Base-by-base conservation (phyloP, 306 rosid genomes). In the Quercus agrifolia region DNA sequence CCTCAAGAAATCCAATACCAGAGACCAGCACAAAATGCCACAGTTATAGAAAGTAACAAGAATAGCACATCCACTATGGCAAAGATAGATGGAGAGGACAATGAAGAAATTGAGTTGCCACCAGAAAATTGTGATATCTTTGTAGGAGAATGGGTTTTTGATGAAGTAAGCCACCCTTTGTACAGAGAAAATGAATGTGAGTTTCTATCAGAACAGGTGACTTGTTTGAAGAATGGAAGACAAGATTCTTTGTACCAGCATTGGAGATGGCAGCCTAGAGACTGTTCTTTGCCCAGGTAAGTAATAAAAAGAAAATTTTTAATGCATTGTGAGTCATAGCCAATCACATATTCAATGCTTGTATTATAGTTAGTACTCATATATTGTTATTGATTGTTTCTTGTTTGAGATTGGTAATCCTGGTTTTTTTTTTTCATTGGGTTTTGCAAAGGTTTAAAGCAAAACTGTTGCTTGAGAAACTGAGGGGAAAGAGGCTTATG, bases 261-360 rank as follows among this genome's bases (percentile, higher is more conserved):
- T 20, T 94, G 98, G 98, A 94, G 84, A 72, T 94, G 98, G 98
- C 94, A 94, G 17, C 98, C 98, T 19, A 88, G 86, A 87, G 96
- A 87, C 30, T 94, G 98, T 70, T 90, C 93, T 84, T 82, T 94
- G 82, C 98, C 97, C 14, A 89, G 86, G 98, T 94, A 92, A 18
- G 13, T 38, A 38, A 38, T 8, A 7, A 38, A 38, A 38, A 38
- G 61, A 41, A 70, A 21, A 7, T 7, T 38, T 55, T 67, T 4
- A 30, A 1, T 56, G 62, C 31, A 33, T 30, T 27, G n/a, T 25
- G 2, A 49, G 17, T 49, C 2, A 49, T 49, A 35, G 17, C 1
- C 17, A 49, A 35, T 35, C 41, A 35, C 41, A 35, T 70, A 1
- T 6, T 20, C 12, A 10, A 4, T 12, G 70, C 11, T n/a, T 21